Evolutionary conservation across 805 yeast species (phyloP), one percentile per base, ranked within the genome.

Genomic region (Isabelozyma gotoi): DNA sequence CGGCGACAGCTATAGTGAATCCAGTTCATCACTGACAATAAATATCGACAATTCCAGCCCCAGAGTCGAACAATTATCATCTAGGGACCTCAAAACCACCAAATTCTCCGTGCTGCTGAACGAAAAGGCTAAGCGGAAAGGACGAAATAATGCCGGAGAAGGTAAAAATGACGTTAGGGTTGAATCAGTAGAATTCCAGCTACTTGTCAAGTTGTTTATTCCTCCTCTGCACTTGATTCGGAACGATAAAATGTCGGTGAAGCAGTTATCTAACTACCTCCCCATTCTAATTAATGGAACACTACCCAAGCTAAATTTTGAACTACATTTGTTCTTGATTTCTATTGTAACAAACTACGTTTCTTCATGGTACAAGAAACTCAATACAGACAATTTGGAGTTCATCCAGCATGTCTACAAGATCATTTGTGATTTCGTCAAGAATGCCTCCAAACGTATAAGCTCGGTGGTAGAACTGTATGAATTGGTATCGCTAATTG

Each of bases 241-340:
- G 41, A 65, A 67, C 51, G 59, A 61, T 43, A 53, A 54, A 35
- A 55, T 60, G 10, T 52, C 62, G 8, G 37, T 55, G 14, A 51
- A 53, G 29, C 64, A 65, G 36, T 47, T 71, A 12, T 47, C 54
- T 17, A 51, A 45, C 21, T 54, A 61, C 43, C 50, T 70, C 10
- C 74, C 74, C 4, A 39, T 37, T 5, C 42, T 69, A 5, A 55
- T 66, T 7, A 16, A 32, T 45, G 12, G 38, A 42, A 14, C 24
- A 7, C 15, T 36, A 19, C 47, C 54, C 17, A 51, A 53, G 14
- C 50, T 68, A 34, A 68, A 68, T 39, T 57, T 68, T 39, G 64
- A 67, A 41, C 43, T 71, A 12, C 75, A 71, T 47, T 49, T 70
- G 43, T 65, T 71, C 42, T 46, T 70, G n/a, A 59, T 67, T 29